phyloP scores from a whole-genome alignment of 2,329 filamentous ascomycete species.

The Trichoderma afroharzianum region DNA sequence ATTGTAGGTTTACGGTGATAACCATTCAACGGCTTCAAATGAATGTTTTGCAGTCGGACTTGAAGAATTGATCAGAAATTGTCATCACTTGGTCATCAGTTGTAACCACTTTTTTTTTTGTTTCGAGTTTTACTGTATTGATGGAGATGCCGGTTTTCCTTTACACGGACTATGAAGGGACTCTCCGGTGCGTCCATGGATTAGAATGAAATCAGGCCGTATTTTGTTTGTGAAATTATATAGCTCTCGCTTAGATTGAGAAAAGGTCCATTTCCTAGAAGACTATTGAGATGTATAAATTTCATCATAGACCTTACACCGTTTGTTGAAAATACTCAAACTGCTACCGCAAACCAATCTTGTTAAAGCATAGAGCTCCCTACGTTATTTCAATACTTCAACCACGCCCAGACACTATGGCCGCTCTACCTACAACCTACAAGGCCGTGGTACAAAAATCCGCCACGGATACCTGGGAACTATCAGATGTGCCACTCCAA shows the following conservation, averaged over 20 bases:
- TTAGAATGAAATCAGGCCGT: not conserved
- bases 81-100: not conserved
- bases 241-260: not conserved
- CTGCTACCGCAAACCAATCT: not conserved
- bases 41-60: not conserved
- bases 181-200: not conserved
- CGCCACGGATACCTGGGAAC: no score
- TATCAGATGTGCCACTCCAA: no score
- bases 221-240: not conserved
- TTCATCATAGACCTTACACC: no score
- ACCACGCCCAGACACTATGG: not conserved
- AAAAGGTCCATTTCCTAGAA: no score
- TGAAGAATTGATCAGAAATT: not conserved
- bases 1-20: not conserved
- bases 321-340: not conserved
- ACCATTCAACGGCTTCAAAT: not conserved
- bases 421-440: not conserved
- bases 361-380: not conserved
- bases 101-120: not conserved
- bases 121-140: not conserved
- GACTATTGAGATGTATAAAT: no score
- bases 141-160: not conserved
- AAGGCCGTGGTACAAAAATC: not conserved
- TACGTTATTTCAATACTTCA: not conserved
- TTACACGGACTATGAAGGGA: not conserved